Evolutionary conservation across 768 basidiomycete species (phyloP).

Genomic region (Agrocybe pediades): DNA sequence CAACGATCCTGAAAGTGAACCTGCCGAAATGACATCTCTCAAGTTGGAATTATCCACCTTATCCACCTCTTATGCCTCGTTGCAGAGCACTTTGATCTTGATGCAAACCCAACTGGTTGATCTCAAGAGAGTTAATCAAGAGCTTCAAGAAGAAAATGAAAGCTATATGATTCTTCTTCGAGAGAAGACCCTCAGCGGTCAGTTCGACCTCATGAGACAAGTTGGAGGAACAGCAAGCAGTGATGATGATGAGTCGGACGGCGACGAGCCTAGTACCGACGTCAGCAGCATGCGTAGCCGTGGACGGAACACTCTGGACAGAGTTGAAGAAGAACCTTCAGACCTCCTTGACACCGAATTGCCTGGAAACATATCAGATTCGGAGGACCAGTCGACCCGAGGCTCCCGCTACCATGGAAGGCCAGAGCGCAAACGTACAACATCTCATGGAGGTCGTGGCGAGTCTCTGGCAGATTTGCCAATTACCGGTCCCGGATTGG

Average conservation of each 20-base stretch:
- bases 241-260: constrained; percentile 41
- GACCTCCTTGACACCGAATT: constrained; percentile 43
- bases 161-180: constrained; percentile 92
- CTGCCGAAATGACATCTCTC: constrained; percentile 86
- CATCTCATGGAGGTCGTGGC: constrained; percentile 59
- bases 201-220: constrained; percentile 76
- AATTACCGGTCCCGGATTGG: constrained; percentile 86
- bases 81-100: constrained; percentile 84
- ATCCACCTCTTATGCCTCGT: constrained; percentile 79
- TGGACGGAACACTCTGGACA: constrained; percentile 59
- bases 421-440: constrained; percentile 50
- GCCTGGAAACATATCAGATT: constrained; percentile 34
- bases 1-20: constrained; percentile 70
- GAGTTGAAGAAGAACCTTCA: constrained; percentile 53
- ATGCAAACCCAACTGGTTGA: constrained; percentile 85
- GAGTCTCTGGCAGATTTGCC: constrained; percentile 87
- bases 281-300: constrained; percentile 58
- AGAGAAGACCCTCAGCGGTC: constrained; percentile 89
- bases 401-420: constrained; percentile 43
- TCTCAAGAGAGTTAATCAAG: constrained; percentile 83
- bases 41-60: constrained; percentile 84
- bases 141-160: constrained; percentile 94
- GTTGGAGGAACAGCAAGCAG: constrained; percentile 48
- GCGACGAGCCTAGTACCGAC: constrained; percentile 35
- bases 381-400: constrained; percentile 38